phyloP scores from a whole-genome alignment of 2,329 filamentous ascomycete species.

The Monosporascus sp. region DNA sequence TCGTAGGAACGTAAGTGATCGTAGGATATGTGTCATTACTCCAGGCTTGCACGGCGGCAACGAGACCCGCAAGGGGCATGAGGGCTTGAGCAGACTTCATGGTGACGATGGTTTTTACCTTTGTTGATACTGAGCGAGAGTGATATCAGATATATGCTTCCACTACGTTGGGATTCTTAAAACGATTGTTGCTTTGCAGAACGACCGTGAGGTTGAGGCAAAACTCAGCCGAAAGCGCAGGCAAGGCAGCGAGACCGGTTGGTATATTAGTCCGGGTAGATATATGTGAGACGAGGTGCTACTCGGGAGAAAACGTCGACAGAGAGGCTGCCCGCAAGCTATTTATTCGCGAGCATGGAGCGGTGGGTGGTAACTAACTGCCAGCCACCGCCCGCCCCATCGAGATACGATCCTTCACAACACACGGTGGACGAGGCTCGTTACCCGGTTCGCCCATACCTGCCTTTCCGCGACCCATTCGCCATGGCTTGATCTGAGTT shows the following conservation, averaged over 20 bases:
- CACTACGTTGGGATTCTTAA: background rate
- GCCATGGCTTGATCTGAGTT: background rate
- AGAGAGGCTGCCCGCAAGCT: background rate
- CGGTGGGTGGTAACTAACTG: background rate
- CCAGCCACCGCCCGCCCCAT: background rate
- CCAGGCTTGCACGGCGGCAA: constrained; percentile 24
- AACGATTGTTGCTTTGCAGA: background rate
- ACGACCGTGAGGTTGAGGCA: background rate
- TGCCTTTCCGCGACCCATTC: background rate
- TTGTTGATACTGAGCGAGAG: constrained; percentile 13
- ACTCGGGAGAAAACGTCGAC: background rate
- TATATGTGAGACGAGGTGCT: background rate
- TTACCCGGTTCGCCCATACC: background rate
- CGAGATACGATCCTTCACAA: background rate
- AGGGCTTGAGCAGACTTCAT: constrained; percentile 33
- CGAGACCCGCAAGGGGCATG: constrained; percentile 26
- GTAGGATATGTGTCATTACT: constrained; percentile 14
- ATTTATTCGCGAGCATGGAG: background rate
- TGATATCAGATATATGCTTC: constrained; percentile 1
- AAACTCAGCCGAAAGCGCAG: background rate
- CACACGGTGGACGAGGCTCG: background rate
- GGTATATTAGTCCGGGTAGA: background rate
- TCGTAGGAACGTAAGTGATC: too few species aligned
- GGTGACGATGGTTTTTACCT: constrained; percentile 16
- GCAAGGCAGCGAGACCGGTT: background rate